phyloP scores from a whole-genome alignment of 202 grass and related monocot genomes.

The Panicum hallii region DNA sequence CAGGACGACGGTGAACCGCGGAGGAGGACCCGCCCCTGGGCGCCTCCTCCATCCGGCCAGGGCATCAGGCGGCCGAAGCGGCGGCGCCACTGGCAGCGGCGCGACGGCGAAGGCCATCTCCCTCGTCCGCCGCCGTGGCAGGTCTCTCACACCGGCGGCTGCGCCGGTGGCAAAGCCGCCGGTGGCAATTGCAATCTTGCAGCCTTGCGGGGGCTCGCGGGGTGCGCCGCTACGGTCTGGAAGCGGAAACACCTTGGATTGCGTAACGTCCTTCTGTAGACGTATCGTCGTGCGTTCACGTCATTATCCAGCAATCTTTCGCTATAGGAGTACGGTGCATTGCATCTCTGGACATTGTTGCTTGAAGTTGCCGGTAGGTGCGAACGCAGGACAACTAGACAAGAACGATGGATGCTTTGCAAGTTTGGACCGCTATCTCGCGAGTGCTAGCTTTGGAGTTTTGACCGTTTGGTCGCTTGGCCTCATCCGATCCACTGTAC shows the following conservation, averaged over 20 bases:
- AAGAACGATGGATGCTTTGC: background rate
- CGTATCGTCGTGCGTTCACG: background rate
- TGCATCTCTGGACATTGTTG: background rate
- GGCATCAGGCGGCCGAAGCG: background rate
- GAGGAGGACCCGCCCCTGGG: background rate
- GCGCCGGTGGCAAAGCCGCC: background rate
- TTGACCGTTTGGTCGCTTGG: conserved; percentile 27
- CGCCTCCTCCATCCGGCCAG: conserved; percentile 9
- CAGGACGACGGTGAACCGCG: conserved; percentile 15
- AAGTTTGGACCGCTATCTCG: too few species aligned
- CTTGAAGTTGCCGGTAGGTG: background rate
- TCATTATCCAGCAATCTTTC: background rate
- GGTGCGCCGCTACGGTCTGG: background rate
- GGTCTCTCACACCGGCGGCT: background rate
- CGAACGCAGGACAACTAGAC: background rate
- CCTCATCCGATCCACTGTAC: background rate
- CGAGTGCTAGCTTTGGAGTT: background rate
- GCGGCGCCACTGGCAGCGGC: conserved; percentile 14
- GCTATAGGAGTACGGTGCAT: background rate
- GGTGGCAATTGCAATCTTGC: background rate
- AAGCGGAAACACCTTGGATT: fast-evolving
- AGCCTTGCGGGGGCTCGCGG: too few species aligned
- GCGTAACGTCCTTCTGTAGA: background rate
- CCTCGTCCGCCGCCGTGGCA: too few species aligned
- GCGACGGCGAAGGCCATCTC: conserved; percentile 41